Base-by-base conservation (phyloP, 352 stramenopile genomes). In the Phytopythium mirpurense region DNA sequence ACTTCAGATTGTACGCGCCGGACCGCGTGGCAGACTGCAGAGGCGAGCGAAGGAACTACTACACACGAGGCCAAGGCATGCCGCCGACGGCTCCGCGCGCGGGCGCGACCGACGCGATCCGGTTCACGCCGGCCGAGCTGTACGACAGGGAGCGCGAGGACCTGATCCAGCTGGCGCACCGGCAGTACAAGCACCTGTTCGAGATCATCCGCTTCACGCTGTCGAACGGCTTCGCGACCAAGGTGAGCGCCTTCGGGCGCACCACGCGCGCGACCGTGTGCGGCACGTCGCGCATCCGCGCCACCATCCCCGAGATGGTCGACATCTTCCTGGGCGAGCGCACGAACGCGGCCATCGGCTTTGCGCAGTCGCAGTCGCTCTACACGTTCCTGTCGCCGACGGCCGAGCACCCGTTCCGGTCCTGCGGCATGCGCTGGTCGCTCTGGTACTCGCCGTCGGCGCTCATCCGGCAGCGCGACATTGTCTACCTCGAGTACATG, bases 401-500 rank as follows among this genome's bases (percentile, higher is more conserved):
- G 23, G 50, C 47, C 2, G 71, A 74, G 23, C 70, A 83, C 37
- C 71, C 76, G 46, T 77, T 67, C 50, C 74, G 70, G n/a, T 75
- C 74, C 3, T 81, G 71, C 23, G 71, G 69, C 1, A 47, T 87
- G 61, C 74, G 72, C 32, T 87, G 74, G 76, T 85, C 76, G 54
- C 70, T 87, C 37, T 85, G 74, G 73, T 62, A 85, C 54, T 75
- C 70, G 37, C 72, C 76, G 3, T 78, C 74, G 16, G 78, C 75
- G 60, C 67, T 88, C 59, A 71, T 78, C 19, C 71, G 76, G 11
- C 70, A 79, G 52, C 67, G 74, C 23, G 76, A 88, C 37, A 71
- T 85, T 9, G 56, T 80, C 38, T 87, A 83, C 63, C 59, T 87
- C 42, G 76, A 87, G 59, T 83, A 82, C 57, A 84, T 76, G 67